phyloP scores from a whole-genome alignment of 192 early-diverging fungal genomes.

The Funneliformis mosseae region DNA sequence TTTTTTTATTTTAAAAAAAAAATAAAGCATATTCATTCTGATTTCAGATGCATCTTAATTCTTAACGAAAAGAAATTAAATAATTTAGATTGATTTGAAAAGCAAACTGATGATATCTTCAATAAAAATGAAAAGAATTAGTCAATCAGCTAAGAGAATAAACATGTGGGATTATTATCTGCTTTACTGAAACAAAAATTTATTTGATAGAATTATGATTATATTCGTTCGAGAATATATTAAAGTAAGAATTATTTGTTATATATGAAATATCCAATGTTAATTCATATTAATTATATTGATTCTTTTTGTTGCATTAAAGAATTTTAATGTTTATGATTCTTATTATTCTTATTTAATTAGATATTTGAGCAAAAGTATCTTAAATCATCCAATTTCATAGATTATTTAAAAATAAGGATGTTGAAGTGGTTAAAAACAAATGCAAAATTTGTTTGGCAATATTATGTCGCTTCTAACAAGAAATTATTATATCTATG shows the following conservation, averaged over 20 bases:
- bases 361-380: not conserved
- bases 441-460: constrained; percentile 1
- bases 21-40: no score
- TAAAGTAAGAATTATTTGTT: constrained; percentile 16
- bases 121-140: not conserved
- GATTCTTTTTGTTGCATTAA: not conserved
- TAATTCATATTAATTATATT: constrained; percentile 15
- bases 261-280: constrained; percentile 30
- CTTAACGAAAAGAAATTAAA: constrained; percentile 28
- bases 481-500: not conserved
- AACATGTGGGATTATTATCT: not conserved
- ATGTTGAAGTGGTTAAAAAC: not conserved
- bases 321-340: not conserved
- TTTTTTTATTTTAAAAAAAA: no score
- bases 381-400: not conserved
- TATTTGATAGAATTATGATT: constrained; percentile 3
- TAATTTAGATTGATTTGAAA: constrained; percentile 8
- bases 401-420: no score
- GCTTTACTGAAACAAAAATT: constrained; percentile 15
- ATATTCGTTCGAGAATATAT: constrained; percentile 17
- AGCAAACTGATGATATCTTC: constrained; percentile 14
- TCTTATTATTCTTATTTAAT: not conserved
- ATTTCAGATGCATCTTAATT: constrained; percentile 21
- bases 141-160: not conserved
- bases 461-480: constrained; percentile 24